These are phyloP conservation scores for Starmerella lactis-condensi DNA, from an alignment of 805 yeast species.

Conservation along the genomic window DNA sequence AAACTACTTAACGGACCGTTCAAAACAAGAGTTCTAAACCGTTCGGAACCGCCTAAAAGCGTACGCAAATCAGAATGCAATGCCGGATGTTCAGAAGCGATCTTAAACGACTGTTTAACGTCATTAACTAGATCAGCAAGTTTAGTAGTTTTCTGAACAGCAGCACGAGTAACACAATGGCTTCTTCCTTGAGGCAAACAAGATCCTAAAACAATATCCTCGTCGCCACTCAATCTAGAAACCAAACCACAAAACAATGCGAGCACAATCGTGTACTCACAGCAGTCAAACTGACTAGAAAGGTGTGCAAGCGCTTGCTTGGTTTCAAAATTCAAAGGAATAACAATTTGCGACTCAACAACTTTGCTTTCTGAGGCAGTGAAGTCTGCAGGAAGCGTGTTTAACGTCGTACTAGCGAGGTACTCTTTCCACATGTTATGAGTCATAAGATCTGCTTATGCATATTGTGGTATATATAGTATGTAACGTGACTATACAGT, in stretches of 20 bases:
- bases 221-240: constrained; percentile 79
- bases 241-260: constrained; percentile 53
- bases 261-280: constrained; percentile 35
- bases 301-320: constrained; percentile 12
- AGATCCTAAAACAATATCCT: constrained; percentile 76
- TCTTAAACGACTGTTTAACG: constrained; percentile 25
- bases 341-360: constrained; percentile 38
- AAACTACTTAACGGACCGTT: constrained; percentile 4
- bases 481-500: too few relatives aligned
- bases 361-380: constrained; percentile 56
- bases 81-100: constrained; percentile 23
- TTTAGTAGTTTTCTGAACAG: constrained; percentile 25
- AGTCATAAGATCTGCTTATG: too few relatives aligned
- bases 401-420: constrained; percentile 42
- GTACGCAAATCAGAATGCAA: constrained; percentile 40
- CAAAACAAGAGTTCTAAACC: constrained; percentile 9
- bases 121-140: constrained; percentile 36
- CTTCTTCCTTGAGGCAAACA: constrained; percentile 24
- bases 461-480: too few relatives aligned
- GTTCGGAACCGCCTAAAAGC: constrained; percentile 23
- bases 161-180: constrained; percentile 36
- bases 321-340: constrained; percentile 18
- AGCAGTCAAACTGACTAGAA: constrained; percentile 14
- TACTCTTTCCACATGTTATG: constrained; percentile 13
- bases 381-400: constrained; percentile 76